Percentiles rank a stretch among this genome's conserved stretches.
Evolutionary conservation across 495 filamentous ascomycete genomes (phyloP).

Genomic region (Aspergillus olivimuriae): DNA sequence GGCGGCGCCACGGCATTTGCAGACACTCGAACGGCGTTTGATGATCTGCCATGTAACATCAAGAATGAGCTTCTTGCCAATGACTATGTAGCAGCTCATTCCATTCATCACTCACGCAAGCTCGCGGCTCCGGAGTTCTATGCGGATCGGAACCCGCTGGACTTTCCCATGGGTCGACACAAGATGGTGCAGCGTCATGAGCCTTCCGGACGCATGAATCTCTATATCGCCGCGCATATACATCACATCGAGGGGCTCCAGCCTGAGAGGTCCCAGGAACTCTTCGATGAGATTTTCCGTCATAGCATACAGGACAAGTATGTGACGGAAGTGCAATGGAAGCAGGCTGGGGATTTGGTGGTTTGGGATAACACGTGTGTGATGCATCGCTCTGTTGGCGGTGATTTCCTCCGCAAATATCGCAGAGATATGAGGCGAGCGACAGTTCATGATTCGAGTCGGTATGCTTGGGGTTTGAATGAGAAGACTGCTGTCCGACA

Average conservation of each 20-base stretch:
- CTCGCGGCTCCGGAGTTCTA: slow-evolving; percentile 46
- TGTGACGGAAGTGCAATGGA: slow-evolving; percentile 42
- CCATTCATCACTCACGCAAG: slow-evolving; percentile 49
- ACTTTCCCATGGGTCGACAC: slow-evolving; percentile 42
- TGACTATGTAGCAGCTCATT: slow-evolving; percentile 49
- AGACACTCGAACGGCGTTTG: slow-evolving; percentile 49
- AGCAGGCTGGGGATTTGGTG: slow-evolving; percentile 42
- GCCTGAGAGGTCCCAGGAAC: slow-evolving; percentile 22
- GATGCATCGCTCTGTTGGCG: slow-evolving; percentile 47
- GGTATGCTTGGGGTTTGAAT: slow-evolving; percentile 36
- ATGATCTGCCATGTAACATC: slow-evolving; percentile 36
- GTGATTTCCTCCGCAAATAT: slow-evolving; percentile 44
- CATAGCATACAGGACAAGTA: slow-evolving; percentile 47
- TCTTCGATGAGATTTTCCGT: slow-evolving; percentile 38
- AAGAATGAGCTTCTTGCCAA: slow-evolving; percentile 32
- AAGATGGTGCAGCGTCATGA: slow-evolving; percentile 48
- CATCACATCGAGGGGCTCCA: slow-evolving; percentile 49
- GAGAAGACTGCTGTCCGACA: slow-evolving; percentile 7
- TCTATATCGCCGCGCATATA: slow-evolving; percentile 50
- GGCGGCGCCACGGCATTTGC: slow-evolving; percentile 56
- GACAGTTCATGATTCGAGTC: slow-evolving; percentile 41
- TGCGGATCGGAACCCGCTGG: slow-evolving; percentile 36
- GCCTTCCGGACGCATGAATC: slow-evolving; percentile 43
- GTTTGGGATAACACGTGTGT: slow-evolving; percentile 57
- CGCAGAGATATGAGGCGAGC: slow-evolving; percentile 48